Percentiles rank a stretch among this genome's conserved stretches.
Conservation (phyloP, 108 stramenopile species). For the Mayamaea pseudoterrestris region DNA sequence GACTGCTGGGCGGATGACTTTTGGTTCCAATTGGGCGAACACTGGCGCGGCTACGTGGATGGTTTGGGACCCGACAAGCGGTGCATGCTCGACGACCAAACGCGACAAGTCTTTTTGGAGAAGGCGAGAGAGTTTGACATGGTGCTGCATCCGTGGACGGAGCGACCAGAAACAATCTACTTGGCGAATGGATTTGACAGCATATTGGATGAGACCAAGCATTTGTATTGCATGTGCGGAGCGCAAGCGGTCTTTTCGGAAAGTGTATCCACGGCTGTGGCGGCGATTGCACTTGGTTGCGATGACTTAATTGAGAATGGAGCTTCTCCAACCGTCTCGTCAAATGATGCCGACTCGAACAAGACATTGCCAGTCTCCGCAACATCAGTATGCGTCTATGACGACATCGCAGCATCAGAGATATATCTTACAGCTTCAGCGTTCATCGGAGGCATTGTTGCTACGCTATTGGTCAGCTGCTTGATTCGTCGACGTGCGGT, state of each 20-base stretch:
- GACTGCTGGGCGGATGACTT: conserved; percentile 14
- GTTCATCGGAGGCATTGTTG: too few relatives aligned
- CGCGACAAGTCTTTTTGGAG: conserved; percentile 6
- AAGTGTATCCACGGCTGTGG: conserved; percentile 19
- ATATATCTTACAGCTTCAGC: too few relatives aligned
- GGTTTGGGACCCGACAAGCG: conserved; percentile 34
- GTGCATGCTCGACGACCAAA: conserved; percentile 16
- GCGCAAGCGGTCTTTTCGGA: conserved; percentile 38
- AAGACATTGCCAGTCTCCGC: too few relatives aligned
- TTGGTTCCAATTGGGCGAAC: conserved; percentile 25
- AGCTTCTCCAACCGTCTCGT: too few relatives aligned
- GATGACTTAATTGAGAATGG: conserved; percentile 11
- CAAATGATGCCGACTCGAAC: too few relatives aligned
- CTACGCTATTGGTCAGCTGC: too few relatives aligned
- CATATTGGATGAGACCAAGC: conserved; percentile 25
- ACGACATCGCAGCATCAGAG: too few relatives aligned
- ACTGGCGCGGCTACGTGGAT: conserved; percentile 9
- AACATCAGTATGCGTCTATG: too few relatives aligned
- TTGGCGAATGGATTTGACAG: conserved; percentile 19
- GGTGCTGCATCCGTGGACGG: conserved; percentile 40
- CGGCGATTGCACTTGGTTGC: conserved; percentile 5
- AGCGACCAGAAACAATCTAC: conserved; percentile 17
- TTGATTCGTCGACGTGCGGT: too few relatives aligned
- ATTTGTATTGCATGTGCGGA: conserved; percentile 24
- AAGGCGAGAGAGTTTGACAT: conserved; percentile 11